phyloP scores from a whole-genome alignment of 192 early-diverging fungal species.

The Gaertneriomyces semiglobifer region DNA sequence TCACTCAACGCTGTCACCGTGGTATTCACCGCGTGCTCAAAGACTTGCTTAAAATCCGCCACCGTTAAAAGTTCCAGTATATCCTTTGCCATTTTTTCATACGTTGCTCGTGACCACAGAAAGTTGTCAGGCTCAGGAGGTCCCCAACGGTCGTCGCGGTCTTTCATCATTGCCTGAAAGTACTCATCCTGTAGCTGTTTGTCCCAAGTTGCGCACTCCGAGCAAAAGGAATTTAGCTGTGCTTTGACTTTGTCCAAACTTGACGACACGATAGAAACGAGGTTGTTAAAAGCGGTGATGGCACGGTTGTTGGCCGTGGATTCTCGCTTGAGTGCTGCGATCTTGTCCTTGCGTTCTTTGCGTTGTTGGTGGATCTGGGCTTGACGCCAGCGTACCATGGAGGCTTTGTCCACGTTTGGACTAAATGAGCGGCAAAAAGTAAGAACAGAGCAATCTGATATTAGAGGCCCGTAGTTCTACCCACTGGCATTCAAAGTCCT shows the following conservation, averaged over 20 bases:
- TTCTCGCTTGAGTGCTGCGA: slow-evolving; percentile 40
- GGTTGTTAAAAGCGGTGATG: slow-evolving; percentile 25
- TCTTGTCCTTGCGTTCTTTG: slow-evolving; percentile 68
- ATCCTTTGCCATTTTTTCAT: slow-evolving; percentile 3
- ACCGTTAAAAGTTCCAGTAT: not conserved
- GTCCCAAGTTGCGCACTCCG: not conserved
- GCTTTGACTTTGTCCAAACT: too few species aligned
- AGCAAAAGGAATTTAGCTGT: too few species aligned
- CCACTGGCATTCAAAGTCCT: slow-evolving; percentile 79
- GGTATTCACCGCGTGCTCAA: not conserved
- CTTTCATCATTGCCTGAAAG: not conserved
- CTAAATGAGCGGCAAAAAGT: slow-evolving; percentile 2
- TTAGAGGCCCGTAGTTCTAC: slow-evolving; percentile 4
- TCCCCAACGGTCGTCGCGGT: slow-evolving; percentile 37
- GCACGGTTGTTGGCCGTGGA: slow-evolving; percentile 20
- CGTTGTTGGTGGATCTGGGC: slow-evolving; percentile 84
- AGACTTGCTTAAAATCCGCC: not conserved
- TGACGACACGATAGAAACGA: not conserved
- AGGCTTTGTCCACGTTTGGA: slow-evolving; percentile 92
- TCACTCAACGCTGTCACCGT: slow-evolving; percentile 8
- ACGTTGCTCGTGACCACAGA: slow-evolving; percentile 25
- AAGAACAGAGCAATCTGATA: not conserved
- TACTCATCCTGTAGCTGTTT: not conserved
- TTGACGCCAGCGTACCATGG: slow-evolving; percentile 84
- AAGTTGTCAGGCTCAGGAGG: slow-evolving; percentile 32